These are phyloP conservation scores for Yamadazyma atlantica DNA, from an alignment of 1,139 yeast species.

Conservation along the genomic window DNA sequence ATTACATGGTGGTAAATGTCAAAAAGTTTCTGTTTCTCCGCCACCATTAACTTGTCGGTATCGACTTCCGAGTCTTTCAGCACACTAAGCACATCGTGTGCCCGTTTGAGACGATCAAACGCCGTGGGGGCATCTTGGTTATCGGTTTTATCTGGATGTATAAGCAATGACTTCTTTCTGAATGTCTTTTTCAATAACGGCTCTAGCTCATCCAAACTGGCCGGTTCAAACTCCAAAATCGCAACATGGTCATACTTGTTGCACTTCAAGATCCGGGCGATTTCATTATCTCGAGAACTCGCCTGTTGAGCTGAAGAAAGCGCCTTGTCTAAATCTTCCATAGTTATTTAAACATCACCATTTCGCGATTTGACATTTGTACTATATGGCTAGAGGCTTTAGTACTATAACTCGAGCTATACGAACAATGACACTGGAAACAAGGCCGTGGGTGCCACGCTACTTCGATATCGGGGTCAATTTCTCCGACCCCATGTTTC, in stretches of 20 bases:
- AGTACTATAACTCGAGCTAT: background rate
- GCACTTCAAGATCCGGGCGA: constrained; percentile 50
- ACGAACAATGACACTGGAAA: constrained; percentile 1
- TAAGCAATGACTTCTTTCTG: constrained; percentile 58
- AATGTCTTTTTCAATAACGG: constrained; percentile 45
- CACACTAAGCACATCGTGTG: constrained; percentile 27
- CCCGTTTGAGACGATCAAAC: constrained; percentile 51
- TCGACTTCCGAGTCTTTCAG: constrained; percentile 13
- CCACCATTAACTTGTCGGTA: constrained; percentile 20
- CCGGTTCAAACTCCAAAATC: constrained; percentile 53
- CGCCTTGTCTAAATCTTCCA: constrained; percentile 30
- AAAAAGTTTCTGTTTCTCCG: constrained; percentile 38
- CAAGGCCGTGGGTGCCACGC: constrained; percentile 38
- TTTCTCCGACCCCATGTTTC: constrained; percentile 85
- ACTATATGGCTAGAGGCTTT: no score
- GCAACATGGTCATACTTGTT: constrained; percentile 55
- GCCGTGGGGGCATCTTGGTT: constrained; percentile 61
- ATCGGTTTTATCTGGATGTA: constrained; percentile 68
- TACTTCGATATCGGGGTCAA: constrained; percentile 69
- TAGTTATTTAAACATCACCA: constrained; percentile 2
- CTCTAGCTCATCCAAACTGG: constrained; percentile 27
- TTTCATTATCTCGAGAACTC: constrained; percentile 51
- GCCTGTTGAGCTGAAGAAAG: constrained; percentile 36
- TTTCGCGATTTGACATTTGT: no score
- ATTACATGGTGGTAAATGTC: constrained; percentile 41